These are phyloP conservation scores for Myrica gale DNA, from an alignment of 306 rosid genomes.

Conservation along the genomic window DNA sequence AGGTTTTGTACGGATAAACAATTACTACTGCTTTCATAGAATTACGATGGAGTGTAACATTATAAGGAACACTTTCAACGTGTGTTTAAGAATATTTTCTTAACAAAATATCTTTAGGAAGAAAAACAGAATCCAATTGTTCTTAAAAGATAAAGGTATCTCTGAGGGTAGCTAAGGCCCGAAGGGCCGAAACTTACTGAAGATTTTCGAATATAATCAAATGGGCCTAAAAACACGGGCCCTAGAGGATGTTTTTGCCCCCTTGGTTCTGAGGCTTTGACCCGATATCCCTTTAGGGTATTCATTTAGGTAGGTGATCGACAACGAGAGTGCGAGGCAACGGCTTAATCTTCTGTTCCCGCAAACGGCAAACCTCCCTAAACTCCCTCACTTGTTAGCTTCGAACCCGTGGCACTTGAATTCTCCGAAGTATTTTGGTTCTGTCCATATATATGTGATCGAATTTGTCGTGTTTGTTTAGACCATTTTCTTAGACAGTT, in stretches of 20 bases:
- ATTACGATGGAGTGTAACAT: too few relatives aligned
- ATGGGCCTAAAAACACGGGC: not conserved
- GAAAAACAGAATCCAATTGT: too few relatives aligned
- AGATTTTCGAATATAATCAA: not conserved
- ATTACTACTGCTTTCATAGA: too few relatives aligned
- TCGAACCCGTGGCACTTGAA: not conserved
- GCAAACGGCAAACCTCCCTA: not conserved
- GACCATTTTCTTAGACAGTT: conserved; percentile 8
- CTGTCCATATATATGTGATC: not conserved
- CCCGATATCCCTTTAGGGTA: not conserved
- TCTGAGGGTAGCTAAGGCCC: too few relatives aligned
- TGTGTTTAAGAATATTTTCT: too few relatives aligned
- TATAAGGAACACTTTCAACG: too few relatives aligned
- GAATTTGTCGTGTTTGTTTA: conserved; percentile 1
- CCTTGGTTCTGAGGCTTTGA: not conserved
- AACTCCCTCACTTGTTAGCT: not conserved
- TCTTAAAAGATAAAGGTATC: too few relatives aligned
- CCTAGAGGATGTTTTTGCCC: too few relatives aligned
- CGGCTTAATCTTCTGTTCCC: not conserved
- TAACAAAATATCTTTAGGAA: too few relatives aligned
- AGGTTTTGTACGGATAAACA: too few relatives aligned
- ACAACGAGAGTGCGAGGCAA: not conserved
- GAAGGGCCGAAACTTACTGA: too few relatives aligned
- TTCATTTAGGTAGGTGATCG: not conserved
- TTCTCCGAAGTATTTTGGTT: not conserved